Evolutionary conservation across 1,139 yeast species (phyloP), one percentile per base, ranked within the genome.

Genomic region (Magnusiomyces tetraspermus): DNA sequence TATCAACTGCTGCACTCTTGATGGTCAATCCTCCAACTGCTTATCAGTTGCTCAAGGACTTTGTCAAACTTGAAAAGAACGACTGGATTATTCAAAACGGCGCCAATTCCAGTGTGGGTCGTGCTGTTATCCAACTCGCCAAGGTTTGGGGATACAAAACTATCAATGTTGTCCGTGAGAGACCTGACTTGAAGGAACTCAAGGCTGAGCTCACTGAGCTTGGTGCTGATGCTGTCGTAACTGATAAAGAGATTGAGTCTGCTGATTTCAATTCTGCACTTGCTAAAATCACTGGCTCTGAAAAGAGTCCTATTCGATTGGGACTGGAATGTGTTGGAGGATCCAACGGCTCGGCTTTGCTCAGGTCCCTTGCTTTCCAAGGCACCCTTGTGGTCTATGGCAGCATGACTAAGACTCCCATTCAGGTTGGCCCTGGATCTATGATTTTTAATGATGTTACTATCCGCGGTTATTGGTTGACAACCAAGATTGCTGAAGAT

Each of bases 51-150:
- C 82, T 92, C 57, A 83, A 83, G 28, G 78, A 83, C 66, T 87
- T 79, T 65, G 77, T 76, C 48, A 74, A 80, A 49, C 75, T 86
- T 67, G 60, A 71, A 49, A 64, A 81, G 2, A 92, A 90, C 11
- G 97, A 92, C 67, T 94, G 96, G 96, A 79, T 92, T 61, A 82
- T 94, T 58, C 98, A 92, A 70, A 92, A 92, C 64, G 98, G 97
- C 40, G 97, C 96, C 43, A 92, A 88, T 60, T 87, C 96, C 6
- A 95, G 95, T 23, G 98, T 92, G 13, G 96, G 97, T n/a, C 82
- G 89, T 61, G 84, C 86, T 59, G 97, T 96, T 4, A 76, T 89
- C 49, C 99, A 92, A 69, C 78, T 94, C 54, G 96, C 87, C 37
- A 78, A 79, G 59, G 71, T 83, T 44, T 75, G 85, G 67, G 96